A percentile compares a stretch with the other conserved stretches of the same genome.
Evolutionary conservation across 2,329 filamentous ascomycete genomes (phyloP).

Genomic region (Cladophialophora psammophila): DNA sequence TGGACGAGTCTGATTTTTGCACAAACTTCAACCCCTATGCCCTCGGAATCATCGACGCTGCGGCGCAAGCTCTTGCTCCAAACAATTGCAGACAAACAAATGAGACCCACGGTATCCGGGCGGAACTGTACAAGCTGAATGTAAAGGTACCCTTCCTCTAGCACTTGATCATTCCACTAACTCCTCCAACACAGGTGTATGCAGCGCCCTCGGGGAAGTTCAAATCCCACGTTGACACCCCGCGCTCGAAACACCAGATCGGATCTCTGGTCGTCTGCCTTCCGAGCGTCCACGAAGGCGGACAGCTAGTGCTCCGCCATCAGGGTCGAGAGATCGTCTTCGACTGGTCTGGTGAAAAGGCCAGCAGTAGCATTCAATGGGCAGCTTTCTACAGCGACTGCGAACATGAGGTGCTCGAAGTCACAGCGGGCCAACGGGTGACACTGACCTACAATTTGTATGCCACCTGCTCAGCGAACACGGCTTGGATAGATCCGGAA

Average conservation of each 20-base stretch:
- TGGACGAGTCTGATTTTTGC: slow-evolving; percentile 11
- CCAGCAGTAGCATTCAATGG: slow-evolving; percentile 5
- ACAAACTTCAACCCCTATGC: slow-evolving; percentile 14
- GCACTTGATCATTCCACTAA: not conserved
- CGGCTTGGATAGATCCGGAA: slow-evolving; percentile 9
- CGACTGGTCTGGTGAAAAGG: slow-evolving; percentile 18
- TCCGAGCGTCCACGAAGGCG: slow-evolving; percentile 16
- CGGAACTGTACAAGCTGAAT: slow-evolving; percentile 19
- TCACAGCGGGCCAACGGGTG: slow-evolving; percentile 9
- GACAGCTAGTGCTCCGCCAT: slow-evolving; percentile 16
- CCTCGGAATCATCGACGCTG: slow-evolving; percentile 5
- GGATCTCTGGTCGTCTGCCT: slow-evolving; percentile 16
- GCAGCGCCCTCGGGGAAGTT: slow-evolving; percentile 12
- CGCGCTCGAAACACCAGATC: slow-evolving; percentile 18
- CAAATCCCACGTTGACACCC: slow-evolving; percentile 18
- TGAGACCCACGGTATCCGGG: slow-evolving; percentile 2
- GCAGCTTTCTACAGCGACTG: slow-evolving; percentile 16
- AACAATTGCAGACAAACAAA: slow-evolving; percentile 10
- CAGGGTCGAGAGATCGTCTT: slow-evolving; percentile 9
- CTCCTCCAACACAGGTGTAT: slow-evolving; percentile 4
- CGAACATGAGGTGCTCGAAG: slow-evolving; percentile 15
- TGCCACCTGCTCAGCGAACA: slow-evolving; percentile 12
- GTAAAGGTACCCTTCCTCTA: not conserved
- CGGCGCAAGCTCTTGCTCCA: slow-evolving; percentile 10
- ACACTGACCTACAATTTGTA: slow-evolving; percentile 14